Evolutionary conservation across 768 basidiomycete genomes (phyloP).

Genomic region (Termitomyces heimii): DNA sequence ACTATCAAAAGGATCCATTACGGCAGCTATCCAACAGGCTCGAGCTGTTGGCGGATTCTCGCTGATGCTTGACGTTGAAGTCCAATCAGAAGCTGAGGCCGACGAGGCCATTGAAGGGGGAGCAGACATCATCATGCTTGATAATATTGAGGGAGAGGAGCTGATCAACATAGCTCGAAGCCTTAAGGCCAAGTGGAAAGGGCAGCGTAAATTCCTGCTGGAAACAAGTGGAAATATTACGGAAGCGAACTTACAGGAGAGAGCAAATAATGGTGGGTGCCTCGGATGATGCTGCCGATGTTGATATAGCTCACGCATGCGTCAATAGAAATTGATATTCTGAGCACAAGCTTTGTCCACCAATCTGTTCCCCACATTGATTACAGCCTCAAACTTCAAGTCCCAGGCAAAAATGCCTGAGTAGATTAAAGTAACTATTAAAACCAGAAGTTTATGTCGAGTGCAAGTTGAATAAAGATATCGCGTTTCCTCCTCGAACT

Average conservation of each 20-base stretch:
- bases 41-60: constrained; percentile 89
- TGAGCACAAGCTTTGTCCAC: constrained; percentile 87
- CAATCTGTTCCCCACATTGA: constrained; percentile 94
- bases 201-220: constrained; percentile 78
- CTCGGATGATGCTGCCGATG: neutral
- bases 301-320: neutral
- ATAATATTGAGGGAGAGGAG: constrained; percentile 81
- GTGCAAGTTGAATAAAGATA: constrained; percentile 57
- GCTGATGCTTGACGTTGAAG: constrained; percentile 90
- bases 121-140: constrained; percentile 92
- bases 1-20: constrained; percentile 69
- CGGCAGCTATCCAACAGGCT: constrained; percentile 79
- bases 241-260: constrained; percentile 73
- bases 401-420: constrained; percentile 30
- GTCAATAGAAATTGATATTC: constrained; percentile 87
- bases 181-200: constrained; percentile 75
- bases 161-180: constrained; percentile 61
- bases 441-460: neutral
- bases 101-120: constrained; percentile 97
- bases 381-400: constrained; percentile 94
- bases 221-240: constrained; percentile 97
- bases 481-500: constrained; percentile 70
- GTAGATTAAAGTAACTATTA: neutral
- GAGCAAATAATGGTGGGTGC: constrained; percentile 74
- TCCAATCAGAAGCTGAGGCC: constrained; percentile 81